phyloP scores from a whole-genome alignment of 345 rosid genomes.

The Brassica rapa region DNA sequence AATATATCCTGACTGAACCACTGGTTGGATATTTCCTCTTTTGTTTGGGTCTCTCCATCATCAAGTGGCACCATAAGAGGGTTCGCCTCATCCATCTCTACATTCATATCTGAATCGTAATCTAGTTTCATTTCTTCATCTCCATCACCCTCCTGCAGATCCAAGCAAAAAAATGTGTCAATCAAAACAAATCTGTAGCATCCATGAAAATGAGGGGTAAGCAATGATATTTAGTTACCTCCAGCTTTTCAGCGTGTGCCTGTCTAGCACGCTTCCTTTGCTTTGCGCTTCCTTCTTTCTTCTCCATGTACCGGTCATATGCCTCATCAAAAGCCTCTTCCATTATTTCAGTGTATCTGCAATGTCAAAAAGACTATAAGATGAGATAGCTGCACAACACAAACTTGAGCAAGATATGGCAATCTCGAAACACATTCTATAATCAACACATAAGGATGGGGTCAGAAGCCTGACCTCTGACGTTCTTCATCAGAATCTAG shows the following conservation, averaged over 20 bases:
- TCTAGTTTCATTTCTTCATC: conserved; percentile 50
- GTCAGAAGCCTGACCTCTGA: conserved; percentile 47
- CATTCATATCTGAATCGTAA: conserved; percentile 73
- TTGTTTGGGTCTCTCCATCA: conserved; percentile 62
- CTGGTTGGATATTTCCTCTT: conserved; percentile 70
- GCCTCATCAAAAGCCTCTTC: conserved; percentile 79
- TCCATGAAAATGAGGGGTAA: not conserved
- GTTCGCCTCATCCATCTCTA: conserved; percentile 64
- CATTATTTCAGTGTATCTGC: conserved; percentile 75
- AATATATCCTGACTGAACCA: conserved; percentile 94
- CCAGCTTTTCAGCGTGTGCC: conserved; percentile 60
- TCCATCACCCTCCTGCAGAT: conserved; percentile 58
- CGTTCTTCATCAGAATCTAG: conserved; percentile 84
- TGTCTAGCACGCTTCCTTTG: conserved; percentile 81
- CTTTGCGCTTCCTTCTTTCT: conserved; percentile 76
- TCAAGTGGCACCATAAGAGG: conserved; percentile 80
- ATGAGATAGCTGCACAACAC: conserved; percentile 1
- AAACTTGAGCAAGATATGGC: conserved; percentile 15
- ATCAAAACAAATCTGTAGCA: not conserved
- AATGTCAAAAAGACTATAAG: conserved; percentile 21
- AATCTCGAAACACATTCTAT: not conserved
- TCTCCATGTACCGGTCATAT: conserved; percentile 68
- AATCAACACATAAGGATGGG: not conserved
- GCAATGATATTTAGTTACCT: conserved; percentile 47
- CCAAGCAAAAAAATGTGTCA: conserved; percentile 2